Evolutionary conservation across 129 eudicot genomes (phyloP).

Genomic region (Smallanthus sonchifolius): DNA sequence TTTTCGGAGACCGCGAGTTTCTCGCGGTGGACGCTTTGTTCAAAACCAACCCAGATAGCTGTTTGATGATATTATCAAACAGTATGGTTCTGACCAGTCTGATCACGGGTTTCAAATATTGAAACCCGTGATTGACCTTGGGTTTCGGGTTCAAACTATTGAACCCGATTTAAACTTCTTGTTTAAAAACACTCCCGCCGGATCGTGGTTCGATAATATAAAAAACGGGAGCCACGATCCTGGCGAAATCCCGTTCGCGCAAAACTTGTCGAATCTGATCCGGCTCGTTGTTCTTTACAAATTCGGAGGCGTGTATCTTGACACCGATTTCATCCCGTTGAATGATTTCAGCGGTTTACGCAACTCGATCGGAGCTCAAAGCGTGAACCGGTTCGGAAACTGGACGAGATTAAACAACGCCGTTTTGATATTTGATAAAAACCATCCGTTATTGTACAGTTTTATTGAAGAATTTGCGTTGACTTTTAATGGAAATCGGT

Average conservation of each 20-base stretch:
- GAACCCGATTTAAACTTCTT: constrained; percentile 33
- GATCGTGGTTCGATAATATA: constrained; percentile 45
- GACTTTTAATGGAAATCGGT: constrained; percentile 61
- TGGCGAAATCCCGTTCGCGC: constrained; percentile 64
- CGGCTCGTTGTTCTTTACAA: constrained; percentile 60
- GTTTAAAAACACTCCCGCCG: constrained; percentile 54
- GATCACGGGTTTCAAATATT: constrained; percentile 20
- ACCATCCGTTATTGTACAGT: constrained; percentile 39
- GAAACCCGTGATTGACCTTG: too few species aligned
- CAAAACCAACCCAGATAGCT: constrained; percentile 48
- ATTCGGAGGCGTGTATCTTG: constrained; percentile 71
- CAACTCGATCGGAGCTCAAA: constrained; percentile 76
- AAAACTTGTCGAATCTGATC: constrained; percentile 63
- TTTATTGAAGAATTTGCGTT: too few species aligned
- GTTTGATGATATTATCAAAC: constrained; percentile 57
- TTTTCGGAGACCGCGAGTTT: too few species aligned
- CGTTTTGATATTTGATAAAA: constrained; percentile 61
- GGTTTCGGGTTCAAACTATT: too few species aligned
- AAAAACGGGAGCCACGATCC: constrained; percentile 50
- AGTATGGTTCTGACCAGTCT: constrained; percentile 43
- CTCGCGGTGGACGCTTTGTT: constrained; percentile 27
- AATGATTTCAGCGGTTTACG: constrained; percentile 56
- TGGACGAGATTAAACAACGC: constrained; percentile 86
- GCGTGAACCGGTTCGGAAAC: constrained; percentile 32
- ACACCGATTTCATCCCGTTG: constrained; percentile 61